Conservation (phyloP, 139 green algal species). For the Coelastrella sp. region DNA sequence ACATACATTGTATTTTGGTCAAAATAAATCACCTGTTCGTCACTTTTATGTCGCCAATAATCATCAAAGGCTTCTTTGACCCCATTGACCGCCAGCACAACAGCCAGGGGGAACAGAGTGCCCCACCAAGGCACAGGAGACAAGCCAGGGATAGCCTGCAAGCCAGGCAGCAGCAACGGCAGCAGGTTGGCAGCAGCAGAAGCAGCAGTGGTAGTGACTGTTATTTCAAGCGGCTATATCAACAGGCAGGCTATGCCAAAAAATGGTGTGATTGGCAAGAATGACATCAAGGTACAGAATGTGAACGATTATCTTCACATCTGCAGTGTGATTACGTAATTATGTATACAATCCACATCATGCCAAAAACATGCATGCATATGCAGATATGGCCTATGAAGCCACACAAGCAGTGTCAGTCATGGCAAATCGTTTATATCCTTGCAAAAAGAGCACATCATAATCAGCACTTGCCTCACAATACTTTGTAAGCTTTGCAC, state of each 20-base stretch:
- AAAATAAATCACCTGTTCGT: neutral
- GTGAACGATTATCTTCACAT: no score
- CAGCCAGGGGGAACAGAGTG: conserved; percentile 77
- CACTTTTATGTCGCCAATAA: conserved; percentile 54
- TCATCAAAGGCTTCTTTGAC: conserved; percentile 77
- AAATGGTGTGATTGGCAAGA: neutral
- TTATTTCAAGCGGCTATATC: no score
- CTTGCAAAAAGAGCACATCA: neutral
- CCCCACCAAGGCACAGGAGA: conserved; percentile 75
- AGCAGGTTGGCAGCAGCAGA: neutral
- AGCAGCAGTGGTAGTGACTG: neutral
- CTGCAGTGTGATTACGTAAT: no score
- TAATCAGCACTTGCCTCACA: neutral
- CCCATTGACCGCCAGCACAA: conserved; percentile 84
- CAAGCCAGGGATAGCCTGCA: conserved; percentile 61
- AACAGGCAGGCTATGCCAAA: no score
- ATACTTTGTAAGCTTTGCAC: no score
- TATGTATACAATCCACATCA: no score
- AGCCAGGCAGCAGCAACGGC: neutral
- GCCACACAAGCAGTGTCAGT: no score
- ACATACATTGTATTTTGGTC: neutral
- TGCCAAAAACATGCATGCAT: no score
- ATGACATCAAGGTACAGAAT: neutral
- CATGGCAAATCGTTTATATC: no score
- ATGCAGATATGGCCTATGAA: no score